A percentile compares a stretch with the other conserved stretches of the same genome.
These are phyloP conservation scores for Sporothrix brunneoviolacea DNA, from an alignment of 2,329 filamentous ascomycete genomes.

Conservation along the genomic window DNA sequence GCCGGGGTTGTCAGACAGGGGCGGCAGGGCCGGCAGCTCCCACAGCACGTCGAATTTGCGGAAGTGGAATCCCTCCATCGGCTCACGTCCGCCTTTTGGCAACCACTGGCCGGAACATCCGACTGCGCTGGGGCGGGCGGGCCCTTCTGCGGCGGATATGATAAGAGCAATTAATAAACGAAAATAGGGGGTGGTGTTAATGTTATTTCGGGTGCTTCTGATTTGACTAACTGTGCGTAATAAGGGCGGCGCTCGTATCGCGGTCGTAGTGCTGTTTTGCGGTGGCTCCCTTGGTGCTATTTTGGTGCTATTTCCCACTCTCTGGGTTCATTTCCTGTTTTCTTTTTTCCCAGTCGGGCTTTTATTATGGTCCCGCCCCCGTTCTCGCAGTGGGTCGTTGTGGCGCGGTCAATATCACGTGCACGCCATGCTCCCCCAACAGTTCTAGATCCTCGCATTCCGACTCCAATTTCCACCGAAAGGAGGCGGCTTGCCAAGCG, in stretches of 20 bases:
- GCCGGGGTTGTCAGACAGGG: background rate
- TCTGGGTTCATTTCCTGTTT: constrained; percentile 7
- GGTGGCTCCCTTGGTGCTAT: background rate
- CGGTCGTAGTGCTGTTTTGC: background rate
- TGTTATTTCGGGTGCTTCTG: background rate
- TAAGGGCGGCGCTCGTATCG: background rate
- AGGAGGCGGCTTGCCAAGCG: background rate
- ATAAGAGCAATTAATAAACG: constrained; percentile 5
- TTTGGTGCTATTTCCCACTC: background rate
- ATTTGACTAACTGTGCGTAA: background rate
- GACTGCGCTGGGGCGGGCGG: background rate
- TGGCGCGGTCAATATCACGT: constrained; percentile 11
- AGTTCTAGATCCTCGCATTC: constrained; percentile 1
- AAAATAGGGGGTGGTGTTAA: background rate
- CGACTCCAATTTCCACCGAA: constrained; percentile 1
- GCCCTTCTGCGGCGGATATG: background rate
- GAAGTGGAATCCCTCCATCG: background rate
- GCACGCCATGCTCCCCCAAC: constrained; percentile 2
- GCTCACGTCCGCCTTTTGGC: background rate
- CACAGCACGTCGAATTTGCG: background rate
- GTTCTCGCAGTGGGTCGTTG: constrained; percentile 7
- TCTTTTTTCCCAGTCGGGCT: constrained; percentile 9
- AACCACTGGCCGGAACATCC: background rate
- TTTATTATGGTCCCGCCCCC: background rate
- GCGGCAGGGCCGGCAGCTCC: background rate